Base-by-base conservation (phyloP, 176 grass and related monocot species). In the Metroxylon sagu region DNA sequence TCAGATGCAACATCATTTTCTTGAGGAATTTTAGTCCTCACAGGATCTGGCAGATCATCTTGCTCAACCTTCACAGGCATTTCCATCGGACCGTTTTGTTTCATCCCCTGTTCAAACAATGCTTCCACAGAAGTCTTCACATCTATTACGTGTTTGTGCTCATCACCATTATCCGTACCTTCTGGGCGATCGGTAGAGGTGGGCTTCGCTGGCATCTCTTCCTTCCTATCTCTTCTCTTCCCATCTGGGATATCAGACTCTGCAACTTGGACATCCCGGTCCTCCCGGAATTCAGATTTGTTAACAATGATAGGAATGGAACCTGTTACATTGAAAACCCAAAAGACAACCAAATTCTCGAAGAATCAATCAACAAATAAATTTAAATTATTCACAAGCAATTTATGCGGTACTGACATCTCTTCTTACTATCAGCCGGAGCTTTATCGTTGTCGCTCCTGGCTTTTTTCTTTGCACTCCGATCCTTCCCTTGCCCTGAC, bases 91-190 rank as follows among this genome's bases (percentile, higher is more conserved):
- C 26, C 59, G 50, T 74, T 77, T 18, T 64, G 52, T 53, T 77
- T 73, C 31, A 49, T 74, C 58, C 76, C 80, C 62, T 79, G 75
- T 71, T 69, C 82, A 18, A 71, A 28, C 51, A 23, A 27, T 29
- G 18, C 16, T 8, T 12, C 23, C 15, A 5, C 16, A 18, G 18
- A 1, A 59, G 60, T 50, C 29, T 29, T 49, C 5, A 26, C 19
- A 50, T 6, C 3, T 29, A 10, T 4, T 3, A 54, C 6, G 49
- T 53, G 26, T 52, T 61, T 53, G 26, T 17, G 16, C 18, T 59
- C 59, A 29, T 61, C 70, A 72, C 10, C 18, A 18, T 35, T 14
- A 72, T 19, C 28, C 28, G 29, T n/a, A 26, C 48, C 59, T 54
- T 62, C 28, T 18, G 18, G 57, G 4, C 25, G 14, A 62, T 27